Evolutionary conservation across 768 basidiomycete genomes (phyloP).

Genomic region (Rhodocollybia butyracea): DNA sequence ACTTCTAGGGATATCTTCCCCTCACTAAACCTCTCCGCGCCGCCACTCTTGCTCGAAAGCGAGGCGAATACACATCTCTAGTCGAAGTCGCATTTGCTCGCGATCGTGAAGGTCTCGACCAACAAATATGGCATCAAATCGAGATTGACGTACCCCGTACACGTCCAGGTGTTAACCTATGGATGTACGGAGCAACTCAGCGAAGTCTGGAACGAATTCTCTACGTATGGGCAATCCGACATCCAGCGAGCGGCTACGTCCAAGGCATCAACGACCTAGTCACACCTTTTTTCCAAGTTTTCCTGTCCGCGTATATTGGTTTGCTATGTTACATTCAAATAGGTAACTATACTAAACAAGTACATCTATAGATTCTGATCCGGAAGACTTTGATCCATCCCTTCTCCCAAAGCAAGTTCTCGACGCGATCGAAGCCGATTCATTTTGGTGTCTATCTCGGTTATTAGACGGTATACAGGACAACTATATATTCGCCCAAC

Average conservation of each 20-base stretch:
- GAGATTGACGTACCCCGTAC: constrained; percentile 98
- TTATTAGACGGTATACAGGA: constrained; percentile 97
- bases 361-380: constrained; percentile 69
- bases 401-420: constrained; percentile 67
- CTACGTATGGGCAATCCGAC: constrained; percentile 98
- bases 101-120: constrained; percentile 83
- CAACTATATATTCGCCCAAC: constrained; percentile 96
- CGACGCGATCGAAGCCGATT: constrained; percentile 91
- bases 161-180: constrained; percentile 83
- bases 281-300: constrained; percentile 97
- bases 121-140: constrained; percentile 99
- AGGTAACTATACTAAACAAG: background rate
- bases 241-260: constrained; percentile 97
- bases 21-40: constrained; percentile 73
- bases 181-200: constrained; percentile 90
- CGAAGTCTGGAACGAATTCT: constrained; percentile 90
- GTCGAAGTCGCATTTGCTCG: constrained; percentile 88
- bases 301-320: constrained; percentile 92
- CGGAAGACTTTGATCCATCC: constrained; percentile 82
- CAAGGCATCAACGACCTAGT: constrained; percentile 99
- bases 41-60: constrained; percentile 80
- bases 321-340: background rate
- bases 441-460: constrained; percentile 97
- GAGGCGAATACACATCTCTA: constrained; percentile 87
- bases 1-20: constrained; percentile 83